Percentiles rank a stretch among this genome's conserved stretches.
These are phyloP conservation scores for Phaseolus coccineus DNA, from an alignment of 331 rosid species.

Conservation along the genomic window DNA sequence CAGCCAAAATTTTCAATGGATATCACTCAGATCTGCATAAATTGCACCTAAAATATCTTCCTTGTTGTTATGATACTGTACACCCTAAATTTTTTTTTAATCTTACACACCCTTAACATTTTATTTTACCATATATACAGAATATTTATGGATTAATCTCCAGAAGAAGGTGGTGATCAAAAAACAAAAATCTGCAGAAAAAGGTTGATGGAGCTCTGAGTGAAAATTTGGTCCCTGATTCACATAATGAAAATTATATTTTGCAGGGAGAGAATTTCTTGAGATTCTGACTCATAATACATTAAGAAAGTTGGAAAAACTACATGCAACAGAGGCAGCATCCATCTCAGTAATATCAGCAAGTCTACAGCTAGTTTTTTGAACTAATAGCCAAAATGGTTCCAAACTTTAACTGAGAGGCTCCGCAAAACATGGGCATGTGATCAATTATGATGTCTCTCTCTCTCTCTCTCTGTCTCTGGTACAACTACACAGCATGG, in stretches of 20 bases:
- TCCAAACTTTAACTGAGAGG: constrained; percentile 10
- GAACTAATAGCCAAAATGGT: constrained; percentile 46
- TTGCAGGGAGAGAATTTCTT: constrained; percentile 52
- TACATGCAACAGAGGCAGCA: background rate
- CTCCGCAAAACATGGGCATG: constrained; percentile 62
- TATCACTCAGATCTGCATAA: too few species aligned
- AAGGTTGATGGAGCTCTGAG: constrained; percentile 16
- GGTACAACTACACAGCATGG: constrained; percentile 47
- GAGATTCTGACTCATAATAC: constrained; percentile 56
- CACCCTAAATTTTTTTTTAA: too few species aligned
- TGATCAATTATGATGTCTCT: constrained; percentile 50
- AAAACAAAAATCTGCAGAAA: background rate
- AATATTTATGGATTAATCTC: too few species aligned
- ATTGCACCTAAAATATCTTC: too few species aligned
- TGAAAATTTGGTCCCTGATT: constrained; percentile 23
- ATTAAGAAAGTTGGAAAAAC: constrained; percentile 37
- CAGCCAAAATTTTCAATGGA: too few species aligned
- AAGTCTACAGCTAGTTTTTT: constrained; percentile 42
- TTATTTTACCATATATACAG: too few species aligned
- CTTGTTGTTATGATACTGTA: too few species aligned
- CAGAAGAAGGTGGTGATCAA: too few species aligned
- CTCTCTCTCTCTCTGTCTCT: constrained; percentile 1
- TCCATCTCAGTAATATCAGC: constrained; percentile 32
- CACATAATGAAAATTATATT: constrained; percentile 24
- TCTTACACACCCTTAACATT: too few species aligned